phyloP scores from a whole-genome alignment of 2,329 filamentous ascomycete species.

The Fusarium sacchari region DNA sequence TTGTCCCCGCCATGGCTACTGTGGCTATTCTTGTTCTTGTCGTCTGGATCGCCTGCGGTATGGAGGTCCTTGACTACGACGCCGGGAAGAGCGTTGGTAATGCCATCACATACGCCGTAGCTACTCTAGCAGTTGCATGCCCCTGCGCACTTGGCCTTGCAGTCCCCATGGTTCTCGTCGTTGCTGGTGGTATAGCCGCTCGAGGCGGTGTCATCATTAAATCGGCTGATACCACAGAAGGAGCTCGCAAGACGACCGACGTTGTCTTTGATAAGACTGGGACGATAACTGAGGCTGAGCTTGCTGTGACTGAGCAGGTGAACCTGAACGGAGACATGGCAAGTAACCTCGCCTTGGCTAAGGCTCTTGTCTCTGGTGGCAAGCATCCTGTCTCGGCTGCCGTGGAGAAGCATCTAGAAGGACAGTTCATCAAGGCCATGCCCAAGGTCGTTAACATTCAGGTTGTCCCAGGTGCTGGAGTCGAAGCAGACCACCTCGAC shows the following conservation, averaged over 20 bases:
- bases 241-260: slow-evolving; percentile 63
- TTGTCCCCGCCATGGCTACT: slow-evolving; percentile 65
- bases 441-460: background rate
- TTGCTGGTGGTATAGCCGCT: slow-evolving; percentile 68
- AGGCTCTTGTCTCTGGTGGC: background rate
- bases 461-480: background rate
- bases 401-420: background rate
- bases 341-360: background rate
- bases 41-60: slow-evolving; percentile 1
- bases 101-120: slow-evolving; percentile 50
- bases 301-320: slow-evolving; percentile 21
- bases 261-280: slow-evolving; percentile 76
- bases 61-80: slow-evolving; percentile 50
- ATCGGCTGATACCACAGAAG: slow-evolving; percentile 64
- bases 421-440: background rate
- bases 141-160: slow-evolving; percentile 73
- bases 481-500: background rate
- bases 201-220: slow-evolving; percentile 70
- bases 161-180: slow-evolving; percentile 73
- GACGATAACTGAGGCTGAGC: slow-evolving; percentile 64
- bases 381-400: slow-evolving; percentile 11
- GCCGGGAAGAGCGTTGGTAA: slow-evolving; percentile 41
- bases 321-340: background rate
- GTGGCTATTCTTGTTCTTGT: slow-evolving; percentile 57
- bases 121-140: slow-evolving; percentile 70